Evolutionary conservation across 768 basidiomycete species (phyloP), one percentile per base, ranked within the genome.

Genomic region (Termitomyces sp.): DNA sequence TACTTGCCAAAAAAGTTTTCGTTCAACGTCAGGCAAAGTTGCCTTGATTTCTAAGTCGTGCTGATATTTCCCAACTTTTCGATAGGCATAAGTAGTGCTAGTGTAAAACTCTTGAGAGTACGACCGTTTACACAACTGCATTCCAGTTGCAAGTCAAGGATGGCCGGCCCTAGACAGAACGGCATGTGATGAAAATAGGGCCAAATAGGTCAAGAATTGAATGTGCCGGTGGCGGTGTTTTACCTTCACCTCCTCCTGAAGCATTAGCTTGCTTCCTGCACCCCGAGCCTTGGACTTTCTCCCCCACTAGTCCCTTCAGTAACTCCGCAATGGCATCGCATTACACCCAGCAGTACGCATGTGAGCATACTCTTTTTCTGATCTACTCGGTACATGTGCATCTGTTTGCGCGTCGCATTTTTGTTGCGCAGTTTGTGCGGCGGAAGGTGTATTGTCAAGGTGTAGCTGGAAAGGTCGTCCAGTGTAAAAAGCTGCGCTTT

Each of bases 341-440:
- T 72, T 75, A 81, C 60, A 84, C 88, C 62, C 87, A 90, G 78
- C 90, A 92, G 78, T 91, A 90, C 70, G 86, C 90, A 67, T 91
- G 91, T 92, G 52, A 76, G 90, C 82, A 46, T 40, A 40, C 56
- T 21, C 50, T 52, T 57, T 59, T 63, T 37, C 5, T 5, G 14
- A 62, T 37, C 63, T 57, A 46, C 29, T 43, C 50, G 48, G 25
- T 59, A 54, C 57, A 62, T 59, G 47, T 53, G 57, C 42, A 37
- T 56, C 56, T 53, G 48, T 44, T 21, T 38, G 34, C 43, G 29
- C 41, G 54, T 59, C 44, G 59, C 53, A 27, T 17, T n/a, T 29
- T 38, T 32, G 21, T 38, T 31, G 45, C 35, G 37, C 25, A 27
- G 16, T 31, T 27, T 53, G 46, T 53, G 49, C 38, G 40, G 57